Conservation (phyloP, 148 eudicot species). For the Rhododendron henanense region DNA sequence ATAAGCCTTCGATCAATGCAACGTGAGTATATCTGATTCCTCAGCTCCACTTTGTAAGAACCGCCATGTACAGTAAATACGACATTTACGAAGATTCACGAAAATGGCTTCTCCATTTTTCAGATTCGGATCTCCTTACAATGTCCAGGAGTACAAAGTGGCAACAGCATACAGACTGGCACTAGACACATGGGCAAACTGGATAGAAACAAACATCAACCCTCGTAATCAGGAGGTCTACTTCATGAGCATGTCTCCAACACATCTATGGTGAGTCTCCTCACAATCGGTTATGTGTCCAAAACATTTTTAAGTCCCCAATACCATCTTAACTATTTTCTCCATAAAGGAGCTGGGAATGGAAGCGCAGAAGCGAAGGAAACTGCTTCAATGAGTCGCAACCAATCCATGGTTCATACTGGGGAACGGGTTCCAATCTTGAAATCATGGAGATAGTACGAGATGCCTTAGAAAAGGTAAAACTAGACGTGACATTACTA, state of each 20-base stretch:
- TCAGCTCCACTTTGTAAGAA: not conserved
- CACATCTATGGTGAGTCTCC: conserved; percentile 77
- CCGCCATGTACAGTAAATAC: not conserved
- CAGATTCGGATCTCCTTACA: conserved; percentile 47
- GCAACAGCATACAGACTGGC: conserved; percentile 78
- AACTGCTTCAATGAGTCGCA: conserved; percentile 72
- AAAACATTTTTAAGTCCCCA: not conserved
- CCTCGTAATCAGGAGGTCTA: conserved; percentile 61
- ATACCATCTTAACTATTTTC: not conserved
- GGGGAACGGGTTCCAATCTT: conserved; percentile 77
- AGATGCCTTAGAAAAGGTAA: conserved; percentile 40
- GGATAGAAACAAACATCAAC: conserved; percentile 75
- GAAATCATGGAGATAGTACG: conserved; percentile 61
- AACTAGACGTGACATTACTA: conserved; percentile 49
- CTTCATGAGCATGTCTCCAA: conserved; percentile 92
- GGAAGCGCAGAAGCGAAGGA: conserved; percentile 74
- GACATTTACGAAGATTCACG: not conserved
- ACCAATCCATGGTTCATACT: conserved; percentile 62
- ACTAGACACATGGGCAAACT: conserved; percentile 82
- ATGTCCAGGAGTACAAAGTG: conserved; percentile 63
- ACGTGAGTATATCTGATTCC: conserved; percentile 42
- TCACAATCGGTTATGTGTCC: not conserved
- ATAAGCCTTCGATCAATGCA: conserved; percentile 73
- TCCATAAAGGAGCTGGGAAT: conserved; percentile 74
- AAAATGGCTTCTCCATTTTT: conserved; percentile 4